phyloP scores from a whole-genome alignment of 305 asterid species.

The Galium porrigens region DNA sequence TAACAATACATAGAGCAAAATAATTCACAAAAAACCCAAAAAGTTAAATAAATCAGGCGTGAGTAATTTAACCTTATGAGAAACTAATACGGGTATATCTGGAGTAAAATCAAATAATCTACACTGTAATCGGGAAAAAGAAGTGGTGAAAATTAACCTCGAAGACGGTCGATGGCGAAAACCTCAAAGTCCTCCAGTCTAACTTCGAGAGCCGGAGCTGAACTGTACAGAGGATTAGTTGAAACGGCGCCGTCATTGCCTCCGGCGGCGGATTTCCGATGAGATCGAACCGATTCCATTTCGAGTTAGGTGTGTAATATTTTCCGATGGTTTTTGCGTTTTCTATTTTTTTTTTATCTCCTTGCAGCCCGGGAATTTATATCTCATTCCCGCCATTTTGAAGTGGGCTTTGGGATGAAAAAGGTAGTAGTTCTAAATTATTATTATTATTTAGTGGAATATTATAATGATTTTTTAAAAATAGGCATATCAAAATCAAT shows the following conservation, averaged over 20 bases:
- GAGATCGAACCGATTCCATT: constrained; percentile 53
- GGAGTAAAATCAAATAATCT: background rate
- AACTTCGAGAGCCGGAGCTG: constrained; percentile 82
- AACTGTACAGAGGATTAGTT: constrained; percentile 53
- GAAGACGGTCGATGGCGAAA: constrained; percentile 68
- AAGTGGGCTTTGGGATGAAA: background rate
- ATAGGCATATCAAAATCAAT: background rate
- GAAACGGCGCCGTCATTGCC: constrained; percentile 22
- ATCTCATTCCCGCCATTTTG: constrained; percentile 19
- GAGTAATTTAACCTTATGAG: background rate
- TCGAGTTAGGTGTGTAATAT: background rate
- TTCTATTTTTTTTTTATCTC: background rate
- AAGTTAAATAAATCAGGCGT: background rate
- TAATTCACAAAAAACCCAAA: background rate
- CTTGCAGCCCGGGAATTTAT: constrained; percentile 23
- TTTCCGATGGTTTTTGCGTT: background rate
- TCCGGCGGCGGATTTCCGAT: constrained; percentile 25
- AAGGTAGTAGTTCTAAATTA: background rate
- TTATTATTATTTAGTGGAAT: too few species aligned
- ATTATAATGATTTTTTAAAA: too few species aligned
- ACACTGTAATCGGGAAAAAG: background rate
- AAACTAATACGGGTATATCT: background rate
- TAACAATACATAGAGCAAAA: background rate
- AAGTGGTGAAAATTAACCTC: constrained; percentile 29
- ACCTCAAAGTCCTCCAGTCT: constrained; percentile 87